Evolutionary conservation across 2,329 filamentous ascomycete genomes (phyloP), one percentile per base, ranked within the genome.

Genomic region (Aspergillus neoniger): DNA sequence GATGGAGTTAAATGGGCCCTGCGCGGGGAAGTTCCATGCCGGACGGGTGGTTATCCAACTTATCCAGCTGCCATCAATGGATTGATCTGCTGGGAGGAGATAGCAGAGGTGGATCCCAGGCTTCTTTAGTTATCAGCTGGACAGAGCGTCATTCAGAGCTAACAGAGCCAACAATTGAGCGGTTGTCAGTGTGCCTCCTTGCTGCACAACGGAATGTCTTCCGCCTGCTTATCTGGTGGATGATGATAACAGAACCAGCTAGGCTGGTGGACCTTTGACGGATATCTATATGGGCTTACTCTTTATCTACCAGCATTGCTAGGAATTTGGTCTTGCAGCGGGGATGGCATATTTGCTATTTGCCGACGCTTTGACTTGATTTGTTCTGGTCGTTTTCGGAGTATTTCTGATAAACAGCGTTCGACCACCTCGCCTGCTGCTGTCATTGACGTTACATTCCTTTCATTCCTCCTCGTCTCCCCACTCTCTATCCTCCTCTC

Each of bases 381-480:
- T 23, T 50, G 47, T 21, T 32, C 12, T 30, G 47, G 17, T 30
- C 15, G 47, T 51, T 41, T 44, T 59, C 60, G 52, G 52, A 43
- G 47, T 55, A 53, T 58, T 54, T 36, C 30, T 51, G 50, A 59
- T 41, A 59, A 51, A 32, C 51, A 44, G 39, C 54, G 21, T 48
- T 21, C 6, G 7, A 25, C 10, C 48, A 36, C 17, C 47, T 17
- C 44, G 12, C 23, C 47, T 7, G 47, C 25, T 17, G 15, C 32
- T 36, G 4, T 36, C 32, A 12, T 36, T 36, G 32, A 36, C 32
- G 32, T 36, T 36, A 36, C 32, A 36, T 36, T 32, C n/a, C 19
- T 43, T 44, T 10, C 36, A 41, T 41, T 19, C 43, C 10, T 47
- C 43, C 21, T 9, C 44, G 1, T 25, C 14, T 25, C 23, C 17